Conservation (phyloP, 2,329 filamentous ascomycete species). For the Aspergillus sp. region DNA sequence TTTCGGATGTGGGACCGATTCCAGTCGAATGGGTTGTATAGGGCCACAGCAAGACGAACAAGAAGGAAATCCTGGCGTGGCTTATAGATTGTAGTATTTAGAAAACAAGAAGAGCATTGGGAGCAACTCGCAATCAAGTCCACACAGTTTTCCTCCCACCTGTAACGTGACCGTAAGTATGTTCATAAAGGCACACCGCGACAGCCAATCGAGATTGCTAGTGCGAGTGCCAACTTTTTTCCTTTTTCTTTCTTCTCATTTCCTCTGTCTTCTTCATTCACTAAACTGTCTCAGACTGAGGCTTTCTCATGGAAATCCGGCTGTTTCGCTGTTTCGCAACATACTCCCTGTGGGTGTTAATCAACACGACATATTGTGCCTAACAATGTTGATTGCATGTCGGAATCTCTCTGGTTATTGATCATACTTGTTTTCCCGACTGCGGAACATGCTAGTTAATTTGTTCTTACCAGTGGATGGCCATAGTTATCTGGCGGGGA, state of each 20-base stretch:
- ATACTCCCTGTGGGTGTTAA: neutral
- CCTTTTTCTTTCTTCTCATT: neutral
- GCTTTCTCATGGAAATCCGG: neutral
- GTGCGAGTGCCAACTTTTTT: neutral
- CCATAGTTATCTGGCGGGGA: neutral
- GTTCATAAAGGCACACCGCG: neutral
- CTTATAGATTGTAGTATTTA: too few species aligned
- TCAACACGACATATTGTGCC: neutral
- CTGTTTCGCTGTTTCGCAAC: too few species aligned
- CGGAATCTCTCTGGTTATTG: too few species aligned
- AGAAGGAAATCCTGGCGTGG: too few species aligned
- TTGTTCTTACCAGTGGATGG: neutral
- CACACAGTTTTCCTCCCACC: too few species aligned
- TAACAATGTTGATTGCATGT: neutral
- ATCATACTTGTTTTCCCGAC: too few species aligned
- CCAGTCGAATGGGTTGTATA: too few species aligned
- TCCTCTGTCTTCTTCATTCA: neutral
- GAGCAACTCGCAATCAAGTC: too few species aligned
- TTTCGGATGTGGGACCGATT: too few species aligned
- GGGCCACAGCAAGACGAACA: too few species aligned
- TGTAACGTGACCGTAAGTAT: too few species aligned
- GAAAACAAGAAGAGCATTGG: too few species aligned
- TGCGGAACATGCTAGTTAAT: neutral
- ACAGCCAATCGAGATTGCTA: neutral
- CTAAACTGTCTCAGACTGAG: neutral